Conservation (phyloP, 495 filamentous ascomycete genomes). For the Xylaria intraflava region DNA sequence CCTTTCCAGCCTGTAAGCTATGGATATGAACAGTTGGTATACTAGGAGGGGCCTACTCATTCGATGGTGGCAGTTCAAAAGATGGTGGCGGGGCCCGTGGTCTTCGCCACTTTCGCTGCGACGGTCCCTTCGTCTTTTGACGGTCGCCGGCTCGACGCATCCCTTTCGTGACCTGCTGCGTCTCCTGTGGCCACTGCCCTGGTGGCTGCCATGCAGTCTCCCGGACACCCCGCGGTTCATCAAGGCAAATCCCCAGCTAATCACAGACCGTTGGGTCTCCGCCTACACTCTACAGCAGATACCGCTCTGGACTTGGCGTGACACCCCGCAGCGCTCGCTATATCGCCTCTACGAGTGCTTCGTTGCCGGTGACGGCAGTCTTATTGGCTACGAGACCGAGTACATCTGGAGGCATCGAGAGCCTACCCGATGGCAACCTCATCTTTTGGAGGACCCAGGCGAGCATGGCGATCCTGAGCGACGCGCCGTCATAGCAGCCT, state of each 20-base stretch:
- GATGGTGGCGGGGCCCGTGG: background rate
- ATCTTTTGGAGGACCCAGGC: conserved; percentile 29
- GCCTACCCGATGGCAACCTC: conserved; percentile 19
- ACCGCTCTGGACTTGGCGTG: conserved; percentile 32
- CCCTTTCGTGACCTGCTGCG: background rate
- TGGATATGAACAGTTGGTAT: no score
- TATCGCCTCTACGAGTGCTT: conserved; percentile 37
- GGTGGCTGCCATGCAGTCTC: background rate
- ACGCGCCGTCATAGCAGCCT: conserved; percentile 34
- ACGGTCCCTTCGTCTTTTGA: background rate
- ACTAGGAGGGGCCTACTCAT: background rate
- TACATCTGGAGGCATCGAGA: conserved; percentile 33
- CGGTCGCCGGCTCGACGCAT: background rate
- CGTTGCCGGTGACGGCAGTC: conserved; percentile 18
- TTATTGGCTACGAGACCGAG: conserved; percentile 30
- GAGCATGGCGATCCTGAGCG: conserved; percentile 30
- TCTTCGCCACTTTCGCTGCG: conserved; percentile 1
- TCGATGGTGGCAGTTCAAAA: background rate
- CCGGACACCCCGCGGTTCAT: background rate
- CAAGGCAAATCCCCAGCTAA: conserved; percentile 2
- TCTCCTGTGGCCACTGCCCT: background rate
- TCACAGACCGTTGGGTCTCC: conserved; percentile 14
- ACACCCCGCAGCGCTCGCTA: conserved; percentile 33
- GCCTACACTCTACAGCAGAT: conserved; percentile 24
- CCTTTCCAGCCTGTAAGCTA: no score